Evolutionary conservation across 352 stramenopile species (phyloP), one percentile per base, ranked within the genome.

Genomic region (Phytophthora megakarya): DNA sequence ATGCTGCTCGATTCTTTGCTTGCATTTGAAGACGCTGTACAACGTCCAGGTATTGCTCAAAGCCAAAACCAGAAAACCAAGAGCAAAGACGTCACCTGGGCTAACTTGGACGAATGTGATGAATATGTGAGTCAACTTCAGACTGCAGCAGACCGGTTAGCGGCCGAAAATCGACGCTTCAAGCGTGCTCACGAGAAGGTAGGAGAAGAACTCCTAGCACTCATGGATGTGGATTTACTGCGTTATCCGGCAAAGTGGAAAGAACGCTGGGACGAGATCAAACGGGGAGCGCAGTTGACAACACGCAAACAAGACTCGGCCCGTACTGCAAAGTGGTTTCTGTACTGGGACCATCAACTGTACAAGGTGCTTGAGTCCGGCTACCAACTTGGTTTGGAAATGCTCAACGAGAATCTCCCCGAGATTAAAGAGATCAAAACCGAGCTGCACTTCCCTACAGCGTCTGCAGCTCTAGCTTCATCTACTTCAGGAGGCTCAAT

Each of bases 341-440:
- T 88, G 6, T 97, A 95, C 65, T 98, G 95, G 96, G 93, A 98
- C 65, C 77, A 97, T 50, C 95, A 98, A 66, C 68, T 98, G 19
- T 98, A 98, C 78, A 98, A 98, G 50, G 92, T 95, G 4, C 67
- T 98, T 2, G 95, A 98, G 60, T 89, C 89, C 19, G 92, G 88
- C 3, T 98, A 98, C 51, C 88, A 97, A 58, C 81, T 96, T n/a
- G 96, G 93, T 0, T 79, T 98, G 3, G 95, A 98, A 58, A 96
- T 88, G 66, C 78, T 98, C 8, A 98, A 98, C 56, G 90, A 98
- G 44, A 93, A 96, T 47, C 62, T 98, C 2, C 81, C 88, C 2
- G 92, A 97, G 59, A 91, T 97, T 47, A 96, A 96, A 40, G 86
- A 93, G 46, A 87, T 93, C 44, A 80, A 79, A 56, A 90, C 81